Percentiles rank a stretch among this genome's conserved stretches.
phyloP scores from a whole-genome alignment of 306 rosid genomes.

The Cucurbita moschata region DNA sequence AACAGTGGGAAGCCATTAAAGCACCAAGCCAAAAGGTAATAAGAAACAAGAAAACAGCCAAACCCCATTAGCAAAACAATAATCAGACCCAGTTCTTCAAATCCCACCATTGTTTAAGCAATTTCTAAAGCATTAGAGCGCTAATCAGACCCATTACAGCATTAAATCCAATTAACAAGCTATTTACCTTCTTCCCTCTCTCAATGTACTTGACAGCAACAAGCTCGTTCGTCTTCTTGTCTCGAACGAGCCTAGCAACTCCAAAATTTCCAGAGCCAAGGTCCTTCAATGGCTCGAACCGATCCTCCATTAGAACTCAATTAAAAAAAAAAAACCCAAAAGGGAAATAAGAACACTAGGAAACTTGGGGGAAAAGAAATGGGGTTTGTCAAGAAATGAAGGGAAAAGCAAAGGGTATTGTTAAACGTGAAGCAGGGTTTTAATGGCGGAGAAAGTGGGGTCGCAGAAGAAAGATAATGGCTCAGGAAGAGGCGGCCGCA shows the following conservation, averaged over 20 bases:
- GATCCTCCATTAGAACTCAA: slow-evolving; percentile 46
- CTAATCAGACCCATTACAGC: neutral
- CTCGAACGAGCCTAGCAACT: slow-evolving; percentile 74
- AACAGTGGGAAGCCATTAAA: neutral
- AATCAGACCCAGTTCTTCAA: neutral
- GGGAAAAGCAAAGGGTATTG: neutral
- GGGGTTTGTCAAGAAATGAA: neutral
- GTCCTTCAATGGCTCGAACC: slow-evolving; percentile 59
- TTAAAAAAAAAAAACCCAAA: neutral
- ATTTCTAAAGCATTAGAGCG: neutral
- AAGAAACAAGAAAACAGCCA: neutral
- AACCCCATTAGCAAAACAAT: neutral
- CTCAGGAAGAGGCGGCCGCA: neutral
- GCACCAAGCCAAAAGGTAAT: neutral
- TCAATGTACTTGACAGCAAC: slow-evolving; percentile 83
- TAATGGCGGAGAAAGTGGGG: neutral
- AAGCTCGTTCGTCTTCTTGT: slow-evolving; percentile 62
- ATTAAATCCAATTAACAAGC: neutral
- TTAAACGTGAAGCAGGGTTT: neutral
- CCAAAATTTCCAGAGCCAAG: slow-evolving; percentile 86
- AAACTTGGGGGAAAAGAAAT: neutral
- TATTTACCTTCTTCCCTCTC: slow-evolving; percentile 66
- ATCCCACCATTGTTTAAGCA: neutral
- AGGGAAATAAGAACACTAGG: neutral
- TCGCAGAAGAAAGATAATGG: neutral